phyloP scores from a whole-genome alignment of 2,329 filamentous ascomycete species.

The Penicillium italicum region DNA sequence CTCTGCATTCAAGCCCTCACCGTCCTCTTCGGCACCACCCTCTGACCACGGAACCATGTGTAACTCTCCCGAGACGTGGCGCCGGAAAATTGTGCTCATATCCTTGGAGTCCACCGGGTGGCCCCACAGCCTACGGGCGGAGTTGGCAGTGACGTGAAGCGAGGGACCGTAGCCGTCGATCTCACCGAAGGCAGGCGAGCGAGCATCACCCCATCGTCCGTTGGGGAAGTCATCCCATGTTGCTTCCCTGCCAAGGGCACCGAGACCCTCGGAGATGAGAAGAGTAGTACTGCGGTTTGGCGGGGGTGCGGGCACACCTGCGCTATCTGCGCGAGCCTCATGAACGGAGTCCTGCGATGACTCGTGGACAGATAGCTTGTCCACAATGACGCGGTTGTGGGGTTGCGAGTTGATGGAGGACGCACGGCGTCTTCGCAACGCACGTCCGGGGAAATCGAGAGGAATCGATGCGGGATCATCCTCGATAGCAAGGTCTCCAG shows the following conservation, averaged over 20 bases:
- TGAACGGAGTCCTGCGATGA: conserved; percentile 41
- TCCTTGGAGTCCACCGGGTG: conserved; percentile 66
- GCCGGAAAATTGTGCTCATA: conserved; percentile 74
- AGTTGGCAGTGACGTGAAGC: conserved; percentile 80
- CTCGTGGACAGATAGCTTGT: conserved; percentile 45
- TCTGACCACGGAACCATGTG: conserved; percentile 90
- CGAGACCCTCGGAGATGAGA: conserved; percentile 91
- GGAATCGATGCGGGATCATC: conserved; percentile 26
- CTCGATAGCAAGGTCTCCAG: conserved; percentile 46
- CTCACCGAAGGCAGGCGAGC: conserved; percentile 90
- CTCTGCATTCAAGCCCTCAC: conserved; percentile 59
- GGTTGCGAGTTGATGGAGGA: conserved; percentile 81
- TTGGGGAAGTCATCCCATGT: conserved; percentile 99
- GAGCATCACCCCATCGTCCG: conserved; percentile 88
- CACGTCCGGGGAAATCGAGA: conserved; percentile 23
- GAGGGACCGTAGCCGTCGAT: conserved; percentile 99
- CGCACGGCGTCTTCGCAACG: conserved; percentile 55
- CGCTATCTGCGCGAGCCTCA: conserved; percentile 73
- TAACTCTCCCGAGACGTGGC: conserved; percentile 75
- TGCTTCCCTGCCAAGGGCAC: conserved; percentile 82
- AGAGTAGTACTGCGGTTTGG: conserved; percentile 80
- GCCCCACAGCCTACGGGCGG: conserved; percentile 83
- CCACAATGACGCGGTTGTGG: conserved; percentile 81
- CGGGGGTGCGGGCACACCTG: conserved; percentile 65
- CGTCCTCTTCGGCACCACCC: conserved; percentile 57